Evolutionary conservation across 345 rosid genomes (phyloP).

Genomic region (Turritis glabra): DNA sequence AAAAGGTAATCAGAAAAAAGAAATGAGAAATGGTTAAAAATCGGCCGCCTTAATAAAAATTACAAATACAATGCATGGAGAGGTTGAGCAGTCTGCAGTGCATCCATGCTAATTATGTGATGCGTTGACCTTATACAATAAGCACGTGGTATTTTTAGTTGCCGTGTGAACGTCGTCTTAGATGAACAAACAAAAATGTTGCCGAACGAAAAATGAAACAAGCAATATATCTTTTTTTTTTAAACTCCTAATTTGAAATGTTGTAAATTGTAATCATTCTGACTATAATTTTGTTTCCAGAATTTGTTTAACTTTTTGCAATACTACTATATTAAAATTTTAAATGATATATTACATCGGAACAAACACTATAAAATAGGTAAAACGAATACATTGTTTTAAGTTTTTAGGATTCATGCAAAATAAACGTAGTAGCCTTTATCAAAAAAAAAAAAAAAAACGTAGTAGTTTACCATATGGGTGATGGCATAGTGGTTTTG

Average conservation of each 20-base stretch:
- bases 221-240: background rate
- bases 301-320: background rate
- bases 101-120: conserved; percentile 22
- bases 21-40: background rate
- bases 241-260: background rate
- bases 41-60: background rate
- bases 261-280: background rate
- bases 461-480: background rate
- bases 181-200: background rate
- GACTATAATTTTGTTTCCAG: background rate
- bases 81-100: background rate
- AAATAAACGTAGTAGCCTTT: background rate
- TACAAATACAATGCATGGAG: conserved; percentile 32
- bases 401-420: too few species aligned
- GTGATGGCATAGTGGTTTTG: too few species aligned
- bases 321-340: background rate
- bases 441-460: too few species aligned
- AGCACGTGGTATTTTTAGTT: background rate
- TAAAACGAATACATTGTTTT: background rate
- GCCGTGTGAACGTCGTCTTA: background rate
- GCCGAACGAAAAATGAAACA: background rate
- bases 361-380: background rate
- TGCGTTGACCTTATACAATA: background rate
- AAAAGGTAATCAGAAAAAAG: background rate
- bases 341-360: background rate